Base-by-base conservation (phyloP, 192 early-diverging fungal genomes). In the Coemansia sp. region DNA sequence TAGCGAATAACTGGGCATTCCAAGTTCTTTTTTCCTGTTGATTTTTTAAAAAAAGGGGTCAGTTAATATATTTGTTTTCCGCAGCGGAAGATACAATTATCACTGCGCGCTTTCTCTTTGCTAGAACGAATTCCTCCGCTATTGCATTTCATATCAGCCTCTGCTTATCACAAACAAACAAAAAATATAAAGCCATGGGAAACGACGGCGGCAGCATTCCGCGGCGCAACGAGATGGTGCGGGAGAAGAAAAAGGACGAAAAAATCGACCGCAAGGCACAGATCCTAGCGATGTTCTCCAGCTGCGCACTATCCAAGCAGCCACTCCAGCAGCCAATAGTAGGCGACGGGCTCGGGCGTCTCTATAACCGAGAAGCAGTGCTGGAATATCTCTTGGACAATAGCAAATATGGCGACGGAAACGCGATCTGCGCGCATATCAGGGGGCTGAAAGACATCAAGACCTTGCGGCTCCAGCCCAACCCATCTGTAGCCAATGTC, bases 281-380 rank as follows among this genome's bases (percentile, higher is more conserved):
- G 35, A 59, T 61, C 4, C 45, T 60, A 9, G 67, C 75, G 8
- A 68, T 69, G 64, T 67, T 45, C 59, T 61, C 32, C 35, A 55
- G 32, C 48, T 82, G 80, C 30, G 67, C 80, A 6, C 62, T 82
- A 14, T 73, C 74, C n/a, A 74, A 82, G 42, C 62, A 55, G 28
- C 85, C 82, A 8, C 81, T 92, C 16, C 47, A 68, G 22, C 60
- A 66, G 23, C 91, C 91, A 0, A 63, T 92, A 9, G 89, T 89
- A 14, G 71, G 70, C 14, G 78, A 82, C 53, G 70, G 56, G 9
- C 74, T 91, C 5, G 91, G 91, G 0, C 82, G 83, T 14, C 74
- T 92, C 29, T 92, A 89, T 80, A 91, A 90, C 69, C 88, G 88
- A 60, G 85, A 85, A n/a, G 73, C 84, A 0, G 60, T 92, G 34